Conservation (phyloP, 345 rosid genomes). For the Eucalyptus sideroxylon region DNA sequence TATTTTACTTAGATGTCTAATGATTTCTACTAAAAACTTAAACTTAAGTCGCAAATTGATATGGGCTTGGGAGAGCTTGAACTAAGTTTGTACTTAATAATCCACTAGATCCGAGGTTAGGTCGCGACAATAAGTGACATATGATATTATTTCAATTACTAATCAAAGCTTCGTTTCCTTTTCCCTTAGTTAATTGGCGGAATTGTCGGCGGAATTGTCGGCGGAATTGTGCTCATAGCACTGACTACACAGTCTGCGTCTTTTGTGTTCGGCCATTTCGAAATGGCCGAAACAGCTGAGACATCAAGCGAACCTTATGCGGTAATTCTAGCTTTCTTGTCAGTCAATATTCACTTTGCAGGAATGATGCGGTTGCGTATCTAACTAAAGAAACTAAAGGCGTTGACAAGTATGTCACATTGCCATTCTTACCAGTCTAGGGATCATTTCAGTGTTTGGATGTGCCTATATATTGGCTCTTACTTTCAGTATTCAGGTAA, state of each 20-base stretch:
- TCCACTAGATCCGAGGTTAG: no score
- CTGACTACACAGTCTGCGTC: constrained; percentile 31
- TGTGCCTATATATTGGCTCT: constrained; percentile 56
- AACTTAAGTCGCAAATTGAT: no score
- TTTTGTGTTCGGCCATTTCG: constrained; percentile 37
- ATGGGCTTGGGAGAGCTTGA: no score
- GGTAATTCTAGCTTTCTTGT: constrained; percentile 39
- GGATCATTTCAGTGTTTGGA: constrained; percentile 42
- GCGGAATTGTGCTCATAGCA: constrained; percentile 41
- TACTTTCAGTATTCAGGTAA: constrained; percentile 43
- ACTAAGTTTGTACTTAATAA: no score
- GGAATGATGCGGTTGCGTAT: constrained; percentile 54
- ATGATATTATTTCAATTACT: background rate
- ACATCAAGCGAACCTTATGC: constrained; percentile 42
- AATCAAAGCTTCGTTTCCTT: background rate
- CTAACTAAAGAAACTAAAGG: constrained; percentile 60
- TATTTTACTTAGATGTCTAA: no score
- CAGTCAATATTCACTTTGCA: constrained; percentile 46
- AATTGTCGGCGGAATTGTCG: background rate
- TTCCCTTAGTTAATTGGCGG: constrained; percentile 31
- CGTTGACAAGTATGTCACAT: constrained; percentile 44
- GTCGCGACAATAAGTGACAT: background rate
- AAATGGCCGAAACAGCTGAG: constrained; percentile 22
- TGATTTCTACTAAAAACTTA: no score
- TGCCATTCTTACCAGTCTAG: constrained; percentile 47